Base-by-base conservation (phyloP, 768 basidiomycete genomes). In the Termitomyces sp. region DNA sequence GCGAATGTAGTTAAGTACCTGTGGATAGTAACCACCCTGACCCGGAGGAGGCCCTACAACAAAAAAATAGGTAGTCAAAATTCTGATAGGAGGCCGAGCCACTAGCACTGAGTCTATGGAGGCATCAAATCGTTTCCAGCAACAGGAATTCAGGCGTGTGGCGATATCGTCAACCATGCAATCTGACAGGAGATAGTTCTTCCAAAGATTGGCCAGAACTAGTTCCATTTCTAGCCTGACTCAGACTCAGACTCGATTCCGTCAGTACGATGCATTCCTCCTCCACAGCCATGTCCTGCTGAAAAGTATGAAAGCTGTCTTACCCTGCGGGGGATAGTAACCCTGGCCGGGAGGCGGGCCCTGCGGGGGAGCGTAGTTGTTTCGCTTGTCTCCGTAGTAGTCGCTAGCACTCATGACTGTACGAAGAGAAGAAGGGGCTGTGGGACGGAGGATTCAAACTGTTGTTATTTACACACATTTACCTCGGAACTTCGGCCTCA, bases 11-110 rank as follows among this genome's bases (percentile, higher is more conserved):
- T 37, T 19, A 19, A 50, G 53, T 59, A 77, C 78, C 67, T 79
- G 78, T 55, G 78, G 87, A 62, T 89, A 88, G 67, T 89, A 88
- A 37, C 83, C 83, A 43, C 84, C 86, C 62, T 85, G 65, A n/a
- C 77, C 77, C 31, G 74, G 81, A n/a, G 82, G 80, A 43, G 78
- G 74, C 33, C 78, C 77, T 80, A 66, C 55, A 47, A 64, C 41
- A 1, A 55, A 26, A 45, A 33, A 44, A 35, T 12, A 12, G 11
- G 11, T 52, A 40, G 53, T 62, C 46, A 62, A 52, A 33, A 37
- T 30, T 56, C 37, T 28, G 50, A 41, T 3, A n/a, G 1, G 6
- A 31, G 9, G 19, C 3, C 7, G 23, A 23, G 6, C 3, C 14
- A 9, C 6, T n/a, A 30, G 45, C 35, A 14, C 12, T 38, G 37